These are phyloP conservation scores for Sarcomyxa edulis DNA, from an alignment of 768 basidiomycete genomes.

Conservation along the genomic window DNA sequence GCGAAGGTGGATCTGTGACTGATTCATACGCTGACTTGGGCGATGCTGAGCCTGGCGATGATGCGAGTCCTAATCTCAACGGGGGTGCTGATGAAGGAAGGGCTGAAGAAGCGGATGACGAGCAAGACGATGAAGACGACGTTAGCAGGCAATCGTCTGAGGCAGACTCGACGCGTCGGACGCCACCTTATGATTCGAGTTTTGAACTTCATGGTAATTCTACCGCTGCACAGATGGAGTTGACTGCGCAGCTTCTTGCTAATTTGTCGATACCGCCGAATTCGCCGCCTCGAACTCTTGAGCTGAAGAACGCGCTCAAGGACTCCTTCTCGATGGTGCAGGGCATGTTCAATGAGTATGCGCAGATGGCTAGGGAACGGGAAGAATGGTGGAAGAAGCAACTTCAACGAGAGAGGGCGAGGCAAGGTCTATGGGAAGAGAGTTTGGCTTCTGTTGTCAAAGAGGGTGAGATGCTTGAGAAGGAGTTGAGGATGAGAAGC, in stretches of 20 bases:
- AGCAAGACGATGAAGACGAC: conserved; percentile 17
- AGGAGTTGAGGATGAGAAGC: conserved; percentile 62
- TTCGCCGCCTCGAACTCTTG: conserved; percentile 12
- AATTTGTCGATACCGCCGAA: conserved; percentile 31
- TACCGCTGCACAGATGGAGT: conserved; percentile 70
- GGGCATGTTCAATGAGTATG: conserved; percentile 59
- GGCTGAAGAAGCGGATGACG: conserved; percentile 18
- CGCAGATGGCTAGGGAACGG: conserved; percentile 66
- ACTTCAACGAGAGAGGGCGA: conserved; percentile 57
- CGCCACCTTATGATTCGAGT: conserved; percentile 51
- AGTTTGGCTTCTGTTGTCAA: conserved; percentile 80
- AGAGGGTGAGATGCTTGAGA: conserved; percentile 82
- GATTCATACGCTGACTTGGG: background rate
- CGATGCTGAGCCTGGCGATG: conserved; percentile 6
- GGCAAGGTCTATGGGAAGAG: conserved; percentile 82
- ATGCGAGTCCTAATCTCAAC: conserved; percentile 16
- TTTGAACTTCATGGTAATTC: conserved; percentile 71
- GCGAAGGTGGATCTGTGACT: background rate
- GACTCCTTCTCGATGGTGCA: conserved; percentile 56
- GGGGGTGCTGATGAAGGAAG: conserved; percentile 13
- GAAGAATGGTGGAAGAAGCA: conserved; percentile 75
- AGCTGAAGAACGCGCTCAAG: conserved; percentile 41
- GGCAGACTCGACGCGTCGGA: conserved; percentile 30
- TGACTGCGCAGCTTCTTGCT: conserved; percentile 60
- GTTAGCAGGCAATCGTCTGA: conserved; percentile 33